Base-by-base conservation (phyloP, 2,329 filamentous ascomycete species). In the Hypomyces rosellus region DNA sequence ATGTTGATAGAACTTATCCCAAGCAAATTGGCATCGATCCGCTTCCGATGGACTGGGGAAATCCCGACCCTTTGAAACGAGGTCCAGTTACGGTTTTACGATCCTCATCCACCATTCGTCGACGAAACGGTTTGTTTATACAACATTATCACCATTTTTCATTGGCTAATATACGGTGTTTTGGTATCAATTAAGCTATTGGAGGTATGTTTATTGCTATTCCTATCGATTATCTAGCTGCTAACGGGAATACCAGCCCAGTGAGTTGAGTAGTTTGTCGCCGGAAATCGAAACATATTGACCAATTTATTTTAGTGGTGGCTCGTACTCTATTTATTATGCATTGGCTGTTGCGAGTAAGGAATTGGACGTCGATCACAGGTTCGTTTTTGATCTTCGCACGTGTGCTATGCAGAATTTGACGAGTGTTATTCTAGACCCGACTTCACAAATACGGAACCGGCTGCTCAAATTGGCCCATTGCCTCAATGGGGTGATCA, bases 311-410 rank as follows among this genome's bases (percentile, higher is more conserved):
- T 44, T 12, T n/a, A 73, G 70, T 37, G 92, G 93, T 56, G 92
- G 93, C 51, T 96, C 90, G 4, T 97, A 99, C 68, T 90, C 89
- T 54, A 92, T 96, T 57, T 97, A 97, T 73, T 90, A 95, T 65
- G 92, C 92, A 18, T 78, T 97, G 25, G 92, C 92, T 12, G 84
- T 97, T 57, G 92, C 92, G 18, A 93, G 89, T 65, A 91, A 92
- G 61, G 87, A 97, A 65, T 80, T 97, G 51, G 82, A 89, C 54
- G 77, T 82, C 38, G 85, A 95, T 59, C 91, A 96, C 69, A 86
- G 70, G 78, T 79, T 63, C 9, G 57, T 55, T 16, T 34, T 13
- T 30, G 20, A 18, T 49, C 69, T 55, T 18, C 45, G 18, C 40
- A 5, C n/a, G 15, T 14, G 9, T 18, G 3, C 2, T 34, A 30